Percentiles rank a stretch among this genome's conserved stretches.
phyloP scores from a whole-genome alignment of 768 basidiomycete species.

The Tulasnella sp. region DNA sequence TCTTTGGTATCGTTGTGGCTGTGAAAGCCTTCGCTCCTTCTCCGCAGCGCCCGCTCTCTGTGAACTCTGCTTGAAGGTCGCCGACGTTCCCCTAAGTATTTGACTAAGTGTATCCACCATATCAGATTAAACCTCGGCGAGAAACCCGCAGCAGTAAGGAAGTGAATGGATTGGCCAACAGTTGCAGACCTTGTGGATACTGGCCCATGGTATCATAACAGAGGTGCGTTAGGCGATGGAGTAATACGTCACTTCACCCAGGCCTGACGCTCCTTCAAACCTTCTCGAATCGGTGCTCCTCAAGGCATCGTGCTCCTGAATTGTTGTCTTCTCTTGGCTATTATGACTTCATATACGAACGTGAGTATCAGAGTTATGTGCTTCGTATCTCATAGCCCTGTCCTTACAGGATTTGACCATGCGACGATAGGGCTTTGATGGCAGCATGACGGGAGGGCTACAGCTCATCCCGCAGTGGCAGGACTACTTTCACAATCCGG shows the following conservation, averaged over 20 bases:
- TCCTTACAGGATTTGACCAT: no score
- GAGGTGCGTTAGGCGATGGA: slow-evolving; percentile 8
- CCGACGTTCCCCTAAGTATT: no score
- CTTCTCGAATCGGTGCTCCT: no score
- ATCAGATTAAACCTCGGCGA: background rate
- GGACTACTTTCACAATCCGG: slow-evolving; percentile 9
- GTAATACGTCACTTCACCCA: no score
- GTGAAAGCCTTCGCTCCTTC: background rate
- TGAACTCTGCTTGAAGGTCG: no score
- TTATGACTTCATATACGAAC: slow-evolving; percentile 17
- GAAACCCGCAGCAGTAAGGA: background rate
- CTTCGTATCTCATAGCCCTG: no score
- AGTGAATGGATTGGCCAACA: slow-evolving; percentile 13
- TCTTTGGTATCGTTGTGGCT: background rate
- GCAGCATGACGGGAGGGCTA: slow-evolving; percentile 9
- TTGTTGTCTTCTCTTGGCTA: background rate
- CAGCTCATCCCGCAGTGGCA: slow-evolving; percentile 15
- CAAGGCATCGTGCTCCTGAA: slow-evolving; percentile 12
- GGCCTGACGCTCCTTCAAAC: no score
- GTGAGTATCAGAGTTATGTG: no score
- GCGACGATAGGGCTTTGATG: slow-evolving; percentile 15
- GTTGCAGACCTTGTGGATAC: slow-evolving; percentile 15
- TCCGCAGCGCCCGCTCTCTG: no score
- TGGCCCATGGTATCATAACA: slow-evolving; percentile 15
- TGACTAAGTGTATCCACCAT: no score